phyloP scores from a whole-genome alignment of 169 alveolate species.

The Cryptosporidium tyzzeri region DNA sequence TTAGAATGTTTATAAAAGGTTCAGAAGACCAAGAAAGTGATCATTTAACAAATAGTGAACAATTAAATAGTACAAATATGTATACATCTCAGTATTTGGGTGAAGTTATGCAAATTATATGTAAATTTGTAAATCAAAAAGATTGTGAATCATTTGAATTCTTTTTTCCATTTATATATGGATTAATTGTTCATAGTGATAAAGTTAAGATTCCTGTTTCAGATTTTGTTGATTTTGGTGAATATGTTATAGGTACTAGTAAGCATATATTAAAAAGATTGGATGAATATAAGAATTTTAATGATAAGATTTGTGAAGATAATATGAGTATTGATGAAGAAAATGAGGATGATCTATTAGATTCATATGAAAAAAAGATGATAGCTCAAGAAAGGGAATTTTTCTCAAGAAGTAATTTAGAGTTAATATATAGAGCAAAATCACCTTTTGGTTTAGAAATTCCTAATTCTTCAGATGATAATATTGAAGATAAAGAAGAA shows the following conservation, averaged over 20 bases:
- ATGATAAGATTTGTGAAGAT: constrained; percentile 5
- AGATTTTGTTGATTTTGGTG: constrained; percentile 45
- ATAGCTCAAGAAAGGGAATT: constrained; percentile 53
- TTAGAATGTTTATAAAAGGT: constrained; percentile 17
- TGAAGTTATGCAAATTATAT: constrained; percentile 22
- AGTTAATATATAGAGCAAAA: constrained; percentile 3
- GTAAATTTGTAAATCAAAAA: constrained; percentile 18
- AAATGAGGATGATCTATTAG: constrained; percentile 29
- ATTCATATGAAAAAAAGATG: constrained; percentile 55
- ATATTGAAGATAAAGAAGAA: neutral
- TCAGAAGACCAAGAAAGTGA: constrained; percentile 11
- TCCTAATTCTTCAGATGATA: neutral
- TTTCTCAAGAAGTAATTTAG: constrained; percentile 41
- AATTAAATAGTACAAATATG: neutral
- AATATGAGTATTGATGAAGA: constrained; percentile 9
- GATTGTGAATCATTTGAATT: constrained; percentile 63
- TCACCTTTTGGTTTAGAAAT: constrained; percentile 10
- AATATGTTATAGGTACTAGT: constrained; percentile 48
- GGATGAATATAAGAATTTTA: constrained; percentile 34
- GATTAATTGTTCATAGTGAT: constrained; percentile 24
- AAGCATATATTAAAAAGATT: constrained; percentile 35
- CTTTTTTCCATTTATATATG: constrained; percentile 50
- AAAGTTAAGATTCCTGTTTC: constrained; percentile 66
- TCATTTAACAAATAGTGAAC: neutral
- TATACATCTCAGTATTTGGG: constrained; percentile 33